Percentiles rank a stretch among this genome's conserved stretches.
phyloP scores from a whole-genome alignment of 495 filamentous ascomycete species.

The Penicillium silybi region DNA sequence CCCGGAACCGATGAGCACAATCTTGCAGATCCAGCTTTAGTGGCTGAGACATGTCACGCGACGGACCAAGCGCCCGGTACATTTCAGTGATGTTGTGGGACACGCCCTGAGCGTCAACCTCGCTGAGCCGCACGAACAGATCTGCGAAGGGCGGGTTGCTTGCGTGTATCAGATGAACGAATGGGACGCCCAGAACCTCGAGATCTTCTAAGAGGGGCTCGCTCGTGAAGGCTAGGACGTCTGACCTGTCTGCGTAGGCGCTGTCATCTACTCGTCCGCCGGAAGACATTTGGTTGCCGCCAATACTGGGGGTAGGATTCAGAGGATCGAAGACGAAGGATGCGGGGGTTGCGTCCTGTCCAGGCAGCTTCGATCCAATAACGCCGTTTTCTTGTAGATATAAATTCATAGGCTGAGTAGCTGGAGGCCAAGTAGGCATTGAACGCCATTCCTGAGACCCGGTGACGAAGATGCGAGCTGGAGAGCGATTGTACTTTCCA shows the following conservation, averaged over 20 bases:
- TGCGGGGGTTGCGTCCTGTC: conserved; percentile 6
- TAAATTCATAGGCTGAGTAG: conserved; percentile 2
- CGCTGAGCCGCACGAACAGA: conserved; percentile 26
- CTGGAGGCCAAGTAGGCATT: conserved; percentile 16
- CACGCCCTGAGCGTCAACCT: conserved; percentile 22
- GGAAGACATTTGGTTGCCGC: conserved; percentile 12
- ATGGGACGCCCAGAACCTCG: conserved; percentile 20
- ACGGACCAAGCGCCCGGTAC: conserved; percentile 14
- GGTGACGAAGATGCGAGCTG: conserved; percentile 12
- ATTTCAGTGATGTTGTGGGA: conserved; percentile 26
- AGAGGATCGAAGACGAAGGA: conserved; percentile 28
- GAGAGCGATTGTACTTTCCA: conserved; percentile 9
- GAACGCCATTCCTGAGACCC: conserved; percentile 15
- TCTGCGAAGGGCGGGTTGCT: conserved; percentile 27
- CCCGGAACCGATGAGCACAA: conserved; percentile 16
- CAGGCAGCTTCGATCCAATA: conserved; percentile 6
- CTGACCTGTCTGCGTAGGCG: conserved; percentile 17
- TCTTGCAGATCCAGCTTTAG: conserved; percentile 10
- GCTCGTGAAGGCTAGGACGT: conserved; percentile 27
- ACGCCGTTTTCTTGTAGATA: conserved; percentile 16
- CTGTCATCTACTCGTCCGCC: conserved; percentile 22
- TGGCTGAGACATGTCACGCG: conserved; percentile 9
- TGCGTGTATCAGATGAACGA: conserved; percentile 17
- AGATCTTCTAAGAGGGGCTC: conserved; percentile 20
- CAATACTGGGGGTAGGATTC: conserved; percentile 25